Base-by-base conservation (phyloP, 2,329 filamentous ascomycete genomes). In the Didymella arachidicola region DNA sequence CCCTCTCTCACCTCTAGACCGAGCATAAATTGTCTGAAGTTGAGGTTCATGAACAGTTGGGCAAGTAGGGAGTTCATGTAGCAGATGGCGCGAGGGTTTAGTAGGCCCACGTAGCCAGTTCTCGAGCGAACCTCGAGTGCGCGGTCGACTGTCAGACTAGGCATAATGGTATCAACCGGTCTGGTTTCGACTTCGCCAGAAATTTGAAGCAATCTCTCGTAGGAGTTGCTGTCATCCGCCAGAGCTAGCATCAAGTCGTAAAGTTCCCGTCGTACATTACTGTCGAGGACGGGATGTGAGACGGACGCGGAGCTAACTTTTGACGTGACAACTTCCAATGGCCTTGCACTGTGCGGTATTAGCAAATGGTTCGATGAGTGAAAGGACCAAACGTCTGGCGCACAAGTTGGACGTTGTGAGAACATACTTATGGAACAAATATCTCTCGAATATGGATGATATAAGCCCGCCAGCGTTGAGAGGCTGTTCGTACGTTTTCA, bases 41-140 rank as follows among this genome's bases (percentile, higher is more conserved):
- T 84, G 16, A 91, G 79, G 72, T 99, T 98, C 92, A 97, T 98
- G 80, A 94, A 99, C 0, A 99, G 85, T 72, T 99, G 95, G 0
- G 93, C 94, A 60, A 98, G 84, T 0, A 99, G 81, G 0, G 95
- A 98, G 74, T 99, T 99, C 72, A 98, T 85, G 74, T 99, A 99
- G 78, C 95, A 99, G 0, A 96, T 98, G 73, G 97, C 97, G 10
- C 92, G 95, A 16, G 97, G 84, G 70, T 99, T 99, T 56, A 85
- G 85, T n/a, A 99, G 78, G 1, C 95, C 95, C n/a, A 90, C 87
- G 73, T 96, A 96, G 19, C 92, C 93, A 62, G 90, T 90, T 1
- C 86, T 79, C 2, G 91, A 87, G 61, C 92, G 87, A n/a, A 96
- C 84, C 16, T 87, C 85, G 68, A 86, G 88, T 38, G 77, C 78